phyloP scores from a whole-genome alignment of 495 filamentous ascomycete genomes.

The Copromyces sp. region DNA sequence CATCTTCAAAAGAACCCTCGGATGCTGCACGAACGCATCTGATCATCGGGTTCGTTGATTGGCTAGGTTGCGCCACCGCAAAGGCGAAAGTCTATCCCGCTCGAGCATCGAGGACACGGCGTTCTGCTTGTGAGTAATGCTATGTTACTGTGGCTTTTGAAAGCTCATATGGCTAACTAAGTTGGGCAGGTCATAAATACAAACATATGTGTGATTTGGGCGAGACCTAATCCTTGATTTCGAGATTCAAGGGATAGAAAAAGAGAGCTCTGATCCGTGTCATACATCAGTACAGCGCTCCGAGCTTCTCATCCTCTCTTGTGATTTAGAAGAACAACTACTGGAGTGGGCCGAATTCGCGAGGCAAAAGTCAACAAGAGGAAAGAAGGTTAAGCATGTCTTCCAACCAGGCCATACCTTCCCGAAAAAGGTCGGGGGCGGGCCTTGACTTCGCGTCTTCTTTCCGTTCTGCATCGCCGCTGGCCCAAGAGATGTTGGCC shows the following conservation, averaged over 20 bases:
- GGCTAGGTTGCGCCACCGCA: neutral
- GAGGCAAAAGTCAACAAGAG: neutral
- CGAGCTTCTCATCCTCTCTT: neutral
- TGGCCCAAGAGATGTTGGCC: constrained; percentile 60
- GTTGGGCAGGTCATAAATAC: neutral
- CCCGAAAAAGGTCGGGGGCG: neutral
- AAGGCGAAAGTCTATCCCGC: neutral
- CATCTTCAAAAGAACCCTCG: neutral
- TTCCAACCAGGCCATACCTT: neutral
- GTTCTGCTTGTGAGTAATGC: neutral
- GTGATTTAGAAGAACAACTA: neutral
- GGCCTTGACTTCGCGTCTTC: constrained; percentile 18
- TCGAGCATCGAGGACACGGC: neutral
- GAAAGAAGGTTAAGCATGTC: neutral
- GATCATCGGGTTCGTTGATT: neutral
- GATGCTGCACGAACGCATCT: neutral
- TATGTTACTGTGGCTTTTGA: neutral
- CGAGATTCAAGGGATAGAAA: neutral
- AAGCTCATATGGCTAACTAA: neutral
- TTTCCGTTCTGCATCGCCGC: constrained; percentile 47
- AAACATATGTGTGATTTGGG: neutral
- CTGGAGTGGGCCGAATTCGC: neutral
- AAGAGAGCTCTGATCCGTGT: neutral
- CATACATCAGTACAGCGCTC: neutral
- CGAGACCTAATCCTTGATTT: neutral